Base-by-base conservation (phyloP, 306 rosid genomes). In the Prunus armeniaca region DNA sequence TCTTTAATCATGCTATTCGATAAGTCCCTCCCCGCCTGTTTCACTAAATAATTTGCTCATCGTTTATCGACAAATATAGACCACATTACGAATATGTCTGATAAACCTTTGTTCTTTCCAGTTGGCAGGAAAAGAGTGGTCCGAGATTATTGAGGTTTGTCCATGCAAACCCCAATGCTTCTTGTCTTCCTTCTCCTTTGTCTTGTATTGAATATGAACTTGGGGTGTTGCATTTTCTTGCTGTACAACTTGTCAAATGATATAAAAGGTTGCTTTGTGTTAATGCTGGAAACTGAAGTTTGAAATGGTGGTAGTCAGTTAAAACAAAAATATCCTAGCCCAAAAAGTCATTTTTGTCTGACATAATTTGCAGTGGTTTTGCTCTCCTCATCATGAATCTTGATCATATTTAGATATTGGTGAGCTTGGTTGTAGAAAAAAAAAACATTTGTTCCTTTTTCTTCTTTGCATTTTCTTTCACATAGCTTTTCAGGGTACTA, bases 61-160 rank as follows among this genome's bases (percentile, higher is more conserved):
- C 63, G 57, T 51, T 18, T 38, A 28, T 50, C 6, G 67, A 28
- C 34, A 24, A 60, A 2, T 12, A 60, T 25, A 12, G 13, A 12
- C 45, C 43, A 28, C 14, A 28, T 28, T 24, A 38, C 2, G 2
- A 43, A 41, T 22, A 47, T 9, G 15, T 72, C 71, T 76, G 65
- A 81, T 80, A 22, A 62, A 63, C 61, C 58, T 62, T 57, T 17
- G 4, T 56, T 81, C 80, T 27, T 78, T 87, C 84, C 96, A 91
- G 98, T 86, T 91, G 86, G 80, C 84, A 8, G 96, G 98, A 78
- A 89, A 86, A 64, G 98, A 89, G 81, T 93, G 98, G 97, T 88
- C 92, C 46, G 88, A 88, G 81, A 83, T 83, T 80, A 89, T 93
- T 52, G 97, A 91, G 98, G 98, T 91, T 83, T 70, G 98, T 84